Conservation (phyloP, 192 early-diverging fungal genomes). For the Helicostylum pulchrum region DNA sequence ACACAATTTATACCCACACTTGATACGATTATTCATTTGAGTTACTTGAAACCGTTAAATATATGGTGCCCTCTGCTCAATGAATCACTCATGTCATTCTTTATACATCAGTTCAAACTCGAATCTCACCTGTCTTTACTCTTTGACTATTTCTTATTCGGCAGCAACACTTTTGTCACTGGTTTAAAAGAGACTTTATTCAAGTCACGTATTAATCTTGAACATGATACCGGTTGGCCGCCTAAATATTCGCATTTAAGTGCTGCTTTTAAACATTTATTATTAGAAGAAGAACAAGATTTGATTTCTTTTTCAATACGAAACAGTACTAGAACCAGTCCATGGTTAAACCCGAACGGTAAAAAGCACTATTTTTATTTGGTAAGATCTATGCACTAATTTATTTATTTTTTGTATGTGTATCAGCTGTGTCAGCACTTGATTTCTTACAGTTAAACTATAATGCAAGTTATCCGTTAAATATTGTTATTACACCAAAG, state of each 20-base stretch:
- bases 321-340: neutral
- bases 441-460: constrained; percentile 52
- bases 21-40: constrained; percentile 23
- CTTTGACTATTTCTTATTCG: constrained; percentile 40
- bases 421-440: constrained; percentile 38
- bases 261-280: constrained; percentile 31
- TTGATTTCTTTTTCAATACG: constrained; percentile 13
- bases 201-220: neutral
- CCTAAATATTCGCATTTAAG: constrained; percentile 24
- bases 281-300: constrained; percentile 24
- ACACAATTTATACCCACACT: constrained; percentile 32
- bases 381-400: too few relatives aligned
- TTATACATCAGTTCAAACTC: constrained; percentile 45
- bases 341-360: constrained; percentile 44
- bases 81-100: constrained; percentile 44
- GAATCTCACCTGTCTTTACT: constrained; percentile 40
- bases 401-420: neutral
- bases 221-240: constrained; percentile 18
- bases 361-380: too few relatives aligned
- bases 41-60: constrained; percentile 30
- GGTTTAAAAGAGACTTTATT: constrained; percentile 37
- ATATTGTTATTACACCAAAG: constrained; percentile 38
- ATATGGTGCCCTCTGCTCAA: constrained; percentile 35
- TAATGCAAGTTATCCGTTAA: constrained; percentile 43
- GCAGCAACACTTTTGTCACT: constrained; percentile 40